Evolutionary conservation across 2,329 filamentous ascomycete genomes (phyloP), one percentile per base, ranked within the genome.

Genomic region (Plenodomus biglobosus): DNA sequence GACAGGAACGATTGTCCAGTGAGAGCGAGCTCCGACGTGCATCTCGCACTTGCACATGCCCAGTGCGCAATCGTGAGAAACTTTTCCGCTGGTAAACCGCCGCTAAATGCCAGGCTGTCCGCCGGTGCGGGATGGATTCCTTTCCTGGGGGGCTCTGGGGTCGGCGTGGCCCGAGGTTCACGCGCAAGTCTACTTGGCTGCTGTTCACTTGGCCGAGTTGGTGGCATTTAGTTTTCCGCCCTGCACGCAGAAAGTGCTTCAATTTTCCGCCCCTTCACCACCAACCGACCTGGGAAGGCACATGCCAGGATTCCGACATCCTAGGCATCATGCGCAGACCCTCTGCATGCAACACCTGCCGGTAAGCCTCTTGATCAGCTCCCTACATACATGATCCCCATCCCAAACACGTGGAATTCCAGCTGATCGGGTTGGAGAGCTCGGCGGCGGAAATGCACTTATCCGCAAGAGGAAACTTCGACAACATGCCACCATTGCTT

Each of bases 401-500:
- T 37, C 11, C 27, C 27, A 20, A 22, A 15, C 8, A 22, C 17
- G 30, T 18, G 32, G 8, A 8, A 35, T 36, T 41, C 2, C 44
- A 38, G 46, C 50, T 57, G 41, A 54, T 34, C 30, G 32, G 35
- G 38, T 39, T 22, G 19, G 13, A 62, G 58, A 27, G 56, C 59
- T 43, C 56, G 59, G 22, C 53, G 59, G 32, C 59, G 59, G 37
- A 61, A 59, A 43, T 62, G 59, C 56, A 58, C 47, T 32, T 62
- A 62, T 18, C 53, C 53, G 17, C 42, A 50, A 45, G 42, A 38
- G 39, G 42, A 47, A 35, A 45, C 49, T 16, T 50, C 46, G 37
- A 48, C 53, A 17, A 47, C 46, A 19, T 62, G 59, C 42, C 53
- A 61, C 20, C 53, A 62, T 35, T 62, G 59, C 44, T 42, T 48